Conservation (phyloP, 345 rosid genomes). For the Firmiana major region DNA sequence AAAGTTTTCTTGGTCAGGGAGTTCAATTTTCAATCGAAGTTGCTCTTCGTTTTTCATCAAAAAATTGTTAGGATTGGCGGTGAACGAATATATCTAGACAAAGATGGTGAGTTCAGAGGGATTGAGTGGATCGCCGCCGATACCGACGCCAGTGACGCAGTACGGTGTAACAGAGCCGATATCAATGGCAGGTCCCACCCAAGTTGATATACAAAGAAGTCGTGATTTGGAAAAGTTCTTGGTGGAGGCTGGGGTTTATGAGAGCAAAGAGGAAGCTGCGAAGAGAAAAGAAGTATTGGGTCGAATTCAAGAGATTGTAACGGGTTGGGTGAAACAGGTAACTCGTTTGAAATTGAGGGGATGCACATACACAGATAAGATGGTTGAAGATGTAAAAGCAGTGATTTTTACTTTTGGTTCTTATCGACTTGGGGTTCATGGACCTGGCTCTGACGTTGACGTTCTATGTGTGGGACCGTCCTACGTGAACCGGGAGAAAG, state of each 20-base stretch:
- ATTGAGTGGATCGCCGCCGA: constrained; percentile 21
- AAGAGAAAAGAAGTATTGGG: constrained; percentile 51
- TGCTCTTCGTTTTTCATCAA: background rate
- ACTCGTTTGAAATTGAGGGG: constrained; percentile 40
- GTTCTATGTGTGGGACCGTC: constrained; percentile 70
- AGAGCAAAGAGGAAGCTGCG: constrained; percentile 51
- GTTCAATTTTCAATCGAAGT: background rate
- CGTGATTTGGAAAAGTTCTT: constrained; percentile 51
- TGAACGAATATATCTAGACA: background rate
- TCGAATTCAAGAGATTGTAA: constrained; percentile 54
- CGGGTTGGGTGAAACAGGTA: constrained; percentile 61
- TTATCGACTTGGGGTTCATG: constrained; percentile 75
- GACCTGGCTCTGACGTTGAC: constrained; percentile 72
- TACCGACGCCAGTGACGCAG: constrained; percentile 23
- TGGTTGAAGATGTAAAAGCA: constrained; percentile 78
- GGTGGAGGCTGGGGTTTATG: constrained; percentile 52
- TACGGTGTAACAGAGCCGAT: constrained; percentile 57
- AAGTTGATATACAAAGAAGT: constrained; percentile 52
- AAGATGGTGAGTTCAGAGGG: constrained; percentile 46
- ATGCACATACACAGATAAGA: constrained; percentile 49
- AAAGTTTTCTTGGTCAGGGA: background rate
- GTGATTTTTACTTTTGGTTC: constrained; percentile 68
- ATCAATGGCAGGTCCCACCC: constrained; percentile 52
- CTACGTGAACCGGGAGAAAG: constrained; percentile 62
- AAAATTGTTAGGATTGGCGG: background rate